Base-by-base conservation (phyloP, 805 yeast species). In the Yarrowia sp. region DNA sequence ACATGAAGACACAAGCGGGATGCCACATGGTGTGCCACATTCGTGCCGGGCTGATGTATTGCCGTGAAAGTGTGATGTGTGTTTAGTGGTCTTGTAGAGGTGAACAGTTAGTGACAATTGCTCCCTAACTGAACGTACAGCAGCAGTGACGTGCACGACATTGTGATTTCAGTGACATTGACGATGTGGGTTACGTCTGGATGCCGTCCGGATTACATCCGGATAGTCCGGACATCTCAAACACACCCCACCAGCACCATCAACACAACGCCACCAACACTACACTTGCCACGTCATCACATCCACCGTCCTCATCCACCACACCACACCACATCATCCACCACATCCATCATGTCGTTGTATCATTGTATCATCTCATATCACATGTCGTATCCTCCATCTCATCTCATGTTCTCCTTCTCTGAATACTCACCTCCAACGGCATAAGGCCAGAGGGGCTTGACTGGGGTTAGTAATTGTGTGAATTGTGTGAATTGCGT, bases 371-470 rank as follows among this genome's bases (percentile, higher is more conserved):
- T n/a, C 42, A n/a, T n/a, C 18, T 17, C 14, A 3, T 4, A 18
- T 31, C 22, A 10, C 47, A 32, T 11, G 32, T 22, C 3, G 13
- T 33, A 4, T 4, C 10, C 33, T 22, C 18, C 10, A 18, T 8
- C n/a, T 42, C 32, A 9, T 22, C 2, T 44, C 51, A 10, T 38
- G 32, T 17, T 39, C 43, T 38, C 6, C 33, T 36, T 28, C 43
- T 38, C 43, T 64, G 33, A 31, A 15, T 74, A 83, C 87, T 74
- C 81, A 82, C 93, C 92, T 74, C 95, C 95, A 74, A 83, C 85
- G 72, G 87, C 88, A 78, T 89, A 89, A 74, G 96, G 96, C 96
- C 96, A 90, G 84, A 84, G 86, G 76, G 85, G 86, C 78, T 88
- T 90, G 73, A 84, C 79, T 69, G 74, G 22, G 45, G 63, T 50